Evolutionary conservation across 768 basidiomycete genomes (phyloP), one percentile per base, ranked within the genome.

Genomic region (Termitomyces sp.): DNA sequence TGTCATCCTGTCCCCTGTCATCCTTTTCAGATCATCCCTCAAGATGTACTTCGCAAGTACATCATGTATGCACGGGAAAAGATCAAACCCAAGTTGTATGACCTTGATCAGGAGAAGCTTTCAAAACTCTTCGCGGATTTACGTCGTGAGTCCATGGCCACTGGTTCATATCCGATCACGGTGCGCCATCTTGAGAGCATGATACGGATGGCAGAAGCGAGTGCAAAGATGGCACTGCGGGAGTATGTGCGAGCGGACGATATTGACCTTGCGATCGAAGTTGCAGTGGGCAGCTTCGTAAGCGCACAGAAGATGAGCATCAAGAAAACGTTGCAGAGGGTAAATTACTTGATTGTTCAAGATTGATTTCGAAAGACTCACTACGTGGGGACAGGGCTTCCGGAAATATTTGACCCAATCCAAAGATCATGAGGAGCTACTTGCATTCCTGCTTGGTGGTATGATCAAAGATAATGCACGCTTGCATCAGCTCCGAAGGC

Each of bases 201-300:
- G 92, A 98, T 99, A 74, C 89, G 97, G 40, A 98, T 98, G 96
- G 84, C 93, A 3, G 97, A 99, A 73, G 96, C 97, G 14, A 94
- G 91, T 68, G 97, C 97, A 24, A 97, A 96, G 79, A 98, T 99
- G 97, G 87, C 95, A 49, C 77, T 99, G 61, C 82, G 97, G 53
- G 96, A 98, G 73, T 98, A 93, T 67, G 97, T 98, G 33, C 84
- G 97, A 46, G 80, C 88, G 39, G 97, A 98, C 71, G 97, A 99
- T 69, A 94, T 99, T 65, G 95, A 99, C 71, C 76, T 98, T 52
- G 96, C 97, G 2, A 98, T 99, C 61, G 93, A 93, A 66, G 95
- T 98, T 47, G 91, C 93, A 3, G 86, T 99, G 30, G 88, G 88
- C 53, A 95, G 92, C 74, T 99, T 99, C 71, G 93, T 99, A 58